Evolutionary conservation across 140 eudicot species (phyloP).

Genomic region (Bidens hawaiensis): DNA sequence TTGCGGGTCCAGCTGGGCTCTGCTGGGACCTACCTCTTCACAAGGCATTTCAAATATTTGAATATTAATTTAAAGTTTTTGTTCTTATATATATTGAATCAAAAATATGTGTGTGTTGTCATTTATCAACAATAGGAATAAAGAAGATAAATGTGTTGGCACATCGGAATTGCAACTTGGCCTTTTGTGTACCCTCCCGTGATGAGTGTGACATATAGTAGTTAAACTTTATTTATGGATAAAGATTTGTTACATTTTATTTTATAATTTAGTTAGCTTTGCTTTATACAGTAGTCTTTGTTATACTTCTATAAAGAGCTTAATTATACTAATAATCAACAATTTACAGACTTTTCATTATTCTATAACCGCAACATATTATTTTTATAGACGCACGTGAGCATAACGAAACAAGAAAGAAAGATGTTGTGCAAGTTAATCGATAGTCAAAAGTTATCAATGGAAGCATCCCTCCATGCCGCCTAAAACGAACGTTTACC

Average conservation of each 20-base stretch:
- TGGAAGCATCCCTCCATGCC: conserved; percentile 48
- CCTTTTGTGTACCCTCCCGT: conserved; percentile 27
- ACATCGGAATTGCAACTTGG: conserved; percentile 31
- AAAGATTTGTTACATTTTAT: no score
- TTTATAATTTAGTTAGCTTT: no score
- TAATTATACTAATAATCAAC: not conserved
- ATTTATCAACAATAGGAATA: conserved; percentile 15
- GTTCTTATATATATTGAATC: not conserved
- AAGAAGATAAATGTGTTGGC: conserved; percentile 23
- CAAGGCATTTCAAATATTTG: not conserved
- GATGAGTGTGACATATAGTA: conserved; percentile 27
- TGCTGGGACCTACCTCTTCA: not conserved
- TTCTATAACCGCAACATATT: no score
- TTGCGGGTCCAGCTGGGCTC: no score
- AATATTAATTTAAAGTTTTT: not conserved
- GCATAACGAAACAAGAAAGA: conserved; percentile 43
- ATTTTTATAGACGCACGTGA: conserved; percentile 35
- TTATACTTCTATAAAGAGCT: no score
- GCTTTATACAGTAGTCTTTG: no score
- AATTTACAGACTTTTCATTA: no score
- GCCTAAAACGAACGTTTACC: conserved; percentile 56
- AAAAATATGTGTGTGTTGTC: conserved; percentile 13
- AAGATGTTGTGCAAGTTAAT: conserved; percentile 43
- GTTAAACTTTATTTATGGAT: no score
- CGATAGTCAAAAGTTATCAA: conserved; percentile 45